Conservation (phyloP, 148 eudicot species). For the Vaccinium myrtillus region DNA sequence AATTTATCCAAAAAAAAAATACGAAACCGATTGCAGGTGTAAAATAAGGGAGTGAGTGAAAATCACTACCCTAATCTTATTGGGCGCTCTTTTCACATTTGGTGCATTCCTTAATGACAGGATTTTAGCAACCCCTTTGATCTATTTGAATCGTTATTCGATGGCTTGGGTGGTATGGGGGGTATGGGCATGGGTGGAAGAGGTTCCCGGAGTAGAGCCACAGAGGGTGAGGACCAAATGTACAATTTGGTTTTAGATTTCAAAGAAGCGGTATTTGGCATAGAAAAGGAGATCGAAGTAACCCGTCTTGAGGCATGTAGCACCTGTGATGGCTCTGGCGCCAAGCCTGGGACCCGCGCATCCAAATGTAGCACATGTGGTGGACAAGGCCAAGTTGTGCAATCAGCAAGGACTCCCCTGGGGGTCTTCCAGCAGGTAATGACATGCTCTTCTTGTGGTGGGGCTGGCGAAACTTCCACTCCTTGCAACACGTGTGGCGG, state of each 20-base stretch:
- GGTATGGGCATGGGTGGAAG: constrained; percentile 77
- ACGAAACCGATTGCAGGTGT: neutral
- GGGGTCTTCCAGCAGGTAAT: constrained; percentile 92
- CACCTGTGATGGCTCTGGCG: constrained; percentile 91
- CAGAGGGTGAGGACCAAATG: constrained; percentile 80
- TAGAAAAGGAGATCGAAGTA: constrained; percentile 89
- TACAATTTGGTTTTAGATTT: constrained; percentile 76
- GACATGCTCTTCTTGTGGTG: constrained; percentile 83
- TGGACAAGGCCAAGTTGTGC: constrained; percentile 94
- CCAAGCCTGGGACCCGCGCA: constrained; percentile 76
- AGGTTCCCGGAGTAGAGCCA: constrained; percentile 66
- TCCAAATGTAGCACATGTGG: constrained; percentile 72
- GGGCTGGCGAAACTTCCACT: constrained; percentile 80
- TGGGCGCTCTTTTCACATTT: neutral
- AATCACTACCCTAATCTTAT: neutral
- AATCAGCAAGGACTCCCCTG: constrained; percentile 85
- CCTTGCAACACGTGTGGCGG: constrained; percentile 84
- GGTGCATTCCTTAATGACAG: constrained; percentile 33
- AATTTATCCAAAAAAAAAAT: neutral
- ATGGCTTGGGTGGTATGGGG: constrained; percentile 69
- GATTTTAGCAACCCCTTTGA: constrained; percentile 96
- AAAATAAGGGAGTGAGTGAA: neutral
- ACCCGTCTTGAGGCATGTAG: constrained; percentile 72
- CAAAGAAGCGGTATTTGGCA: constrained; percentile 92
- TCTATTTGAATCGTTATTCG: constrained; percentile 84